Evolutionary conservation across 805 yeast genomes (phyloP).

Genomic region (Candida qinlingensis): DNA sequence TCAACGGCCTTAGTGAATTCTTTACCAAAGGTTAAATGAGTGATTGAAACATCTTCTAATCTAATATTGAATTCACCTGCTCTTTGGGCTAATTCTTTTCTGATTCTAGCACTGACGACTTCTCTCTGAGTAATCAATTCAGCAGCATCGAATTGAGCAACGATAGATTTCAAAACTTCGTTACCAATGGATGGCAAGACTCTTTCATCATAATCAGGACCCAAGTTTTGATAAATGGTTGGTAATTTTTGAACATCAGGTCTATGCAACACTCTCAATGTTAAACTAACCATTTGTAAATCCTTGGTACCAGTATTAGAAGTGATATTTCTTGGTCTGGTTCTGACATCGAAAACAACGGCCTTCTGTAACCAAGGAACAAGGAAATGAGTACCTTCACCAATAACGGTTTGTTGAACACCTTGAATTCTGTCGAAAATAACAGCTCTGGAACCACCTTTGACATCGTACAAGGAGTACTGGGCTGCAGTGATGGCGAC

Average conservation of each 20-base stretch:
- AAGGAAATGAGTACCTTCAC: slow-evolving; percentile 95
- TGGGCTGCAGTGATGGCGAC: slow-evolving; percentile 66
- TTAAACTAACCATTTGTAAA: slow-evolving; percentile 89
- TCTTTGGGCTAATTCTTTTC: slow-evolving; percentile 77
- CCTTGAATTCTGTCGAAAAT: slow-evolving; percentile 90
- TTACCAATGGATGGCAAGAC: slow-evolving; percentile 91
- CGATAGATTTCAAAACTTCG: slow-evolving; percentile 84
- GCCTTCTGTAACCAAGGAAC: slow-evolving; percentile 96
- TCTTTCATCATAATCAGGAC: slow-evolving; percentile 91
- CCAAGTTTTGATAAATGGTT: slow-evolving; percentile 81
- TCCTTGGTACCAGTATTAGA: slow-evolving; percentile 97
- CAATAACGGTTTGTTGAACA: slow-evolving; percentile 81
- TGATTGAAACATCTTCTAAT: slow-evolving; percentile 94
- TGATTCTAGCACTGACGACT: slow-evolving; percentile 82
- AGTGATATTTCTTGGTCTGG: slow-evolving; percentile 90
- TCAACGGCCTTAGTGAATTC: slow-evolving; percentile 98
- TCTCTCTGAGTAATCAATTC: slow-evolving; percentile 97
- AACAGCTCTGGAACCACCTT: slow-evolving; percentile 94
- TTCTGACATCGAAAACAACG: slow-evolving; percentile 84
- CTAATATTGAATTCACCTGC: slow-evolving; percentile 86
- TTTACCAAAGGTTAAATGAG: slow-evolving; percentile 94
- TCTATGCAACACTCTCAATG: slow-evolving; percentile 88
- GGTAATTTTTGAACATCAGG: slow-evolving; percentile 87
- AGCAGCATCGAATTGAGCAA: slow-evolving; percentile 93
- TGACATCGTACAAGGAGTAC: slow-evolving; percentile 86